phyloP scores from a whole-genome alignment of 129 eudicot genomes.

The Oenanthe sinensis region DNA sequence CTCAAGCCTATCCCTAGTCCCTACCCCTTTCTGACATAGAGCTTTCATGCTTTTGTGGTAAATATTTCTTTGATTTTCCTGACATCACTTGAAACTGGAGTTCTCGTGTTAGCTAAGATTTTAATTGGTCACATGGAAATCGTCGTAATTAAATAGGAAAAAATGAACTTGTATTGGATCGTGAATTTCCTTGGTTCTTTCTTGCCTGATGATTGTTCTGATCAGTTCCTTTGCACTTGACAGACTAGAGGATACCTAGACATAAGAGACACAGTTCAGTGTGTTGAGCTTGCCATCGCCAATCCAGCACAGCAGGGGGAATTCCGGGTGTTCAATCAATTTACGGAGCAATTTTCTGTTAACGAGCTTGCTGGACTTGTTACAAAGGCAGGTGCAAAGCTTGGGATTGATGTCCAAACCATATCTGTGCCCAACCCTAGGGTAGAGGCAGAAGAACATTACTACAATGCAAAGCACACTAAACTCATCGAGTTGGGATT shows the following conservation, averaged over 20 bases:
- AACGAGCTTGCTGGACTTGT: conserved; percentile 87
- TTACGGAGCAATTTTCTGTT: conserved; percentile 91
- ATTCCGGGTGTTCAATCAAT: conserved; percentile 90
- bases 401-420: conserved; percentile 76
- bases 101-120: background rate
- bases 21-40: background rate
- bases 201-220: background rate
- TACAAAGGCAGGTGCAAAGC: conserved; percentile 82
- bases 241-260: conserved; percentile 98
- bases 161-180: background rate
- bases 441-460: conserved; percentile 97
- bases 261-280: conserved; percentile 89
- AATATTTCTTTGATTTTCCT: background rate
- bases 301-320: conserved; percentile 95
- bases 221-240: conserved; percentile 12
- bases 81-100: background rate
- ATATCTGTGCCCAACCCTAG: conserved; percentile 94
- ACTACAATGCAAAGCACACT: conserved; percentile 95
- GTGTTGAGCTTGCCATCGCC: conserved; percentile 92
- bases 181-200: background rate
- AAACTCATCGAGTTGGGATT: conserved; percentile 87
- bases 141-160: background rate
- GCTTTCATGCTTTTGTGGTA: background rate
- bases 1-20: background rate
- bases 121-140: background rate